Base-by-base conservation (phyloP, 208 protist genomes). In the Jaenimonas drosophilae region DNA sequence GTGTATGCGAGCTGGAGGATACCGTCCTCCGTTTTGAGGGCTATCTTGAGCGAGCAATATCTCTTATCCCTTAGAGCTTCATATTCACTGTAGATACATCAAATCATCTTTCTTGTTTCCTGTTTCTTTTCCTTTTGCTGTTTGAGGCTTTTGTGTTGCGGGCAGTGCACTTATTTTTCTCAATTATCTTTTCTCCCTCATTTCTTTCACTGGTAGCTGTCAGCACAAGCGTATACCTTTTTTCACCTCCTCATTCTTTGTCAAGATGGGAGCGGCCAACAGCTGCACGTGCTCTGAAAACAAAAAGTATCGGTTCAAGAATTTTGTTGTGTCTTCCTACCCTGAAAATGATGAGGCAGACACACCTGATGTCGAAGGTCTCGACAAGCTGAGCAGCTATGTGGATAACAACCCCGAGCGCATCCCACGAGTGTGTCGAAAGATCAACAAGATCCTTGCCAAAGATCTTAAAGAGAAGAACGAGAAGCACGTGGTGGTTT, bases 371-470 rank as follows among this genome's bases (percentile, higher is more conserved):
- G 59, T 68, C 28, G 83, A 88, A 32, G 75, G 73, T 0, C 57
- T 91, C 0, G 67, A 58, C 3, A 80, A 77, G 47, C 60, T 91
- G 1, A 65, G 75, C 38, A 76, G 64, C 46, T 91, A 91, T 53
- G 52, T 80, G 16, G 61, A 46, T 20, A 82, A 66, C 49, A 91
- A 91, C 54, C 76, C 76, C 1, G 83, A 91, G 65, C 71, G 83
- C 34, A 76, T 91, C 24, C 76, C 83, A 1, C 75, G 78, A 26
- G 70, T 91, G 23, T 91, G 83, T 49, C 77, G 78, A 19, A 91
- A 91, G 53, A 74, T 91, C 2, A 59, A 45, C 2, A 91, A 91
- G 39, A 47, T 88, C 4, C 26, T 86, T 1, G 42, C 23, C n/a
- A 21, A 48, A 3, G 61, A 86, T 50, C 42, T 88, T 14, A 26